Evolutionary conservation across 768 basidiomycete species (phyloP).

Genomic region (Leccinum truebloodii): DNA sequence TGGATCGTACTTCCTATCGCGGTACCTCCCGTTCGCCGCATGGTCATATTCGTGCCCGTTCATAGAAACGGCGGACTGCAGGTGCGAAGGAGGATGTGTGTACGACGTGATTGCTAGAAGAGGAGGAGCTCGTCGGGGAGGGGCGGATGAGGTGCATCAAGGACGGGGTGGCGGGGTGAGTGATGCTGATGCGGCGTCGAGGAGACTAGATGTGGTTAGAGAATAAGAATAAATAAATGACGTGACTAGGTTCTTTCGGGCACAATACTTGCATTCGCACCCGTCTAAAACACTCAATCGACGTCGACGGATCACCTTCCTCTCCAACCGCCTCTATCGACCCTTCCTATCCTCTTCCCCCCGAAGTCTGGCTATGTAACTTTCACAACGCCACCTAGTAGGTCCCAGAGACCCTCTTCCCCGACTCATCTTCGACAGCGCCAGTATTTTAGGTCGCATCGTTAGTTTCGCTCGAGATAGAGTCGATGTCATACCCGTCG

Average conservation of each 20-base stretch:
- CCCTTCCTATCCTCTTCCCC: too few species aligned
- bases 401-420: too few species aligned
- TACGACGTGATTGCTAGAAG: slow-evolving; percentile 21
- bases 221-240: neutral
- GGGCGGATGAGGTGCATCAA: slow-evolving; percentile 31
- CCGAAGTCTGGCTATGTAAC: too few species aligned
- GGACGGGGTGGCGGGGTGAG: slow-evolving; percentile 34
- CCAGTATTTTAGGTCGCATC: too few species aligned
- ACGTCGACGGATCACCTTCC: too few species aligned
- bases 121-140: slow-evolving; percentile 25
- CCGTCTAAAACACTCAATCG: too few species aligned
- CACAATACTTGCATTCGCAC: too few species aligned
- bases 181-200: slow-evolving; percentile 35
- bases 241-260: neutral
- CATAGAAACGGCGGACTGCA: slow-evolving; percentile 13
- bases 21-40: slow-evolving; percentile 26
- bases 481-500: slow-evolving; percentile 36
- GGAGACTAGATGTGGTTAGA: slow-evolving; percentile 18
- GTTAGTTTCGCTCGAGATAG: slow-evolving; percentile 37
- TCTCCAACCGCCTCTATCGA: too few species aligned
- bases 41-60: slow-evolving; percentile 28
- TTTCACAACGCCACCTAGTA: too few species aligned
- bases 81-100: slow-evolving; percentile 9
- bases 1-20: slow-evolving; percentile 25
- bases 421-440: too few species aligned